phyloP scores from a whole-genome alignment of 768 basidiomycete species.

The Termitomyces sp. region DNA sequence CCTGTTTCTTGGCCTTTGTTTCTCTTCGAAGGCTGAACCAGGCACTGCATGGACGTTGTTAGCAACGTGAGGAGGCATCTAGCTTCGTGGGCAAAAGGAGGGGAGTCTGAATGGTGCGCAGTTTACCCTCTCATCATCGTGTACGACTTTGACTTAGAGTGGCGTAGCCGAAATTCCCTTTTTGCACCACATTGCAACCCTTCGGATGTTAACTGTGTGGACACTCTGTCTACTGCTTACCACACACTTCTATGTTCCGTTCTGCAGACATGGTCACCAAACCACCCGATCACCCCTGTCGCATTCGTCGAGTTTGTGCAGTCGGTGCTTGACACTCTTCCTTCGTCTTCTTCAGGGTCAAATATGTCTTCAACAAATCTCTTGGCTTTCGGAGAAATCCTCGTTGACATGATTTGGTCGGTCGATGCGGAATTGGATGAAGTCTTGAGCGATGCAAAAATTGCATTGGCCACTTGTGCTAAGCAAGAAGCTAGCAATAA shows the following conservation, averaged over 20 bases:
- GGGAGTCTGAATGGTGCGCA: conserved; percentile 61
- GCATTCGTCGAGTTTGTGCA: conserved; percentile 62
- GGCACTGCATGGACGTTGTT: conserved; percentile 54
- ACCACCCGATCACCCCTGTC: conserved; percentile 41
- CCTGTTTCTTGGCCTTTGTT: background rate
- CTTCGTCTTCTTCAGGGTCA: conserved; percentile 66
- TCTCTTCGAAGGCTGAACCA: background rate
- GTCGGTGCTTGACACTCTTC: conserved; percentile 56
- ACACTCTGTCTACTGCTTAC: conserved; percentile 63
- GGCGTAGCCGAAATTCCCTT: conserved; percentile 57
- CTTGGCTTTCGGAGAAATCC: conserved; percentile 56
- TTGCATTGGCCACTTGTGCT: conserved; percentile 30
- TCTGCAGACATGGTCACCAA: conserved; percentile 53
- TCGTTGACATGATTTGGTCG: conserved; percentile 83
- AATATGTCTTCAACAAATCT: conserved; percentile 43
- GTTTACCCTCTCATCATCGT: conserved; percentile 12
- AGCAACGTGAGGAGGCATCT: conserved; percentile 47
- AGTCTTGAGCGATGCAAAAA: conserved; percentile 51
- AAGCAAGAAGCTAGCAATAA: conserved; percentile 24
- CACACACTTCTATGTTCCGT: conserved; percentile 63
- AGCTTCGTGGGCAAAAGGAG: conserved; percentile 53
- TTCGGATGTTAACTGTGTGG: conserved; percentile 46
- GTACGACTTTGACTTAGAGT: conserved; percentile 8
- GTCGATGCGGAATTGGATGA: conserved; percentile 78
- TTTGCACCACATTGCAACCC: conserved; percentile 58